Evolutionary conservation across 2,329 filamentous ascomycete genomes (phyloP).

Genomic region (Annulohypoxylon truncatum): DNA sequence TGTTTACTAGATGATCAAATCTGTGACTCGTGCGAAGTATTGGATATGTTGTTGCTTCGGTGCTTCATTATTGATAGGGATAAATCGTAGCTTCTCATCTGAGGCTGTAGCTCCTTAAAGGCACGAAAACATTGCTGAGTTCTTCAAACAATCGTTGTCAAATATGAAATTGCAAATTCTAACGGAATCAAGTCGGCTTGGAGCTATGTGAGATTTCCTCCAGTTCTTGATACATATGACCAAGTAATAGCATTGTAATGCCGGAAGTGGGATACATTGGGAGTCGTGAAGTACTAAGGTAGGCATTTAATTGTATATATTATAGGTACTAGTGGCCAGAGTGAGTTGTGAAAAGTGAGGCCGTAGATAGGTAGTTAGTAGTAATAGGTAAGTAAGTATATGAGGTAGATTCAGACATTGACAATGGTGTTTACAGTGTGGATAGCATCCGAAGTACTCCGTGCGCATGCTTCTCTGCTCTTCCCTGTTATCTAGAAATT

Average conservation of each 20-base stretch:
- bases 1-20: conserved; percentile 43
- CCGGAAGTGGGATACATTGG: neutral
- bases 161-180: neutral
- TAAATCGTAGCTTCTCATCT: neutral
- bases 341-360: too few species aligned
- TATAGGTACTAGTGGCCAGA: too few species aligned
- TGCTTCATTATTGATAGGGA: neutral
- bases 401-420: too few species aligned
- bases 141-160: neutral
- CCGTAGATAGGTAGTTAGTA: too few species aligned
- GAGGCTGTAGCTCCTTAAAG: neutral
- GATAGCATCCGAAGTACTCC: neutral
- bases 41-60: neutral
- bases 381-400: too few species aligned
- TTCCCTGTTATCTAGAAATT: neutral
- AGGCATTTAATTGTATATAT: too few species aligned
- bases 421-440: conserved; percentile 23
- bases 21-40: conserved; percentile 7
- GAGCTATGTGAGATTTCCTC: neutral
- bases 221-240: neutral
- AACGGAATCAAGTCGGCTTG: neutral
- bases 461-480: neutral
- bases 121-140: neutral
- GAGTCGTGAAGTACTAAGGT: neutral
- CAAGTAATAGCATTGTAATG: neutral